A percentile compares a stretch with the other conserved stretches of the same genome.
These are phyloP conservation scores for Taphrina flavorubra DNA, from an alignment of 1,139 yeast genomes.

Conservation along the genomic window DNA sequence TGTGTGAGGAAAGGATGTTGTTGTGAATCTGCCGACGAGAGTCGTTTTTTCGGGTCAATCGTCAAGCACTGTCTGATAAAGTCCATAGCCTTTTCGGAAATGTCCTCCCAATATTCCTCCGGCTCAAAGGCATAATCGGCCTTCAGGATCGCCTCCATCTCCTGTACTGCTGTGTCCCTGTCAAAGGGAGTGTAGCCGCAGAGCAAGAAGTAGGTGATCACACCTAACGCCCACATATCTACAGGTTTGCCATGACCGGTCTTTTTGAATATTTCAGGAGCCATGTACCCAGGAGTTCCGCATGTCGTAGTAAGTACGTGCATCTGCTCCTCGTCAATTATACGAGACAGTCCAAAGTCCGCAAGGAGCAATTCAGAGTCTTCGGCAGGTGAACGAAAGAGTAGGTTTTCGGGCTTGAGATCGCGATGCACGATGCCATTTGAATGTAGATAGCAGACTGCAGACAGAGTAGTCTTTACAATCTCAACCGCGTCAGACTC, in stretches of 20 bases:
- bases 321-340: slow-evolving; percentile 55
- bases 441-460: slow-evolving; percentile 71
- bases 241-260: slow-evolving; percentile 63
- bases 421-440: slow-evolving; percentile 89
- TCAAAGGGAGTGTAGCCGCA: slow-evolving; percentile 83
- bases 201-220: slow-evolving; percentile 70
- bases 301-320: slow-evolving; percentile 57
- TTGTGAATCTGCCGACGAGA: slow-evolving; percentile 58
- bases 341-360: slow-evolving; percentile 71
- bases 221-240: slow-evolving; percentile 82
- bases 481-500: slow-evolving; percentile 61
- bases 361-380: slow-evolving; percentile 66
- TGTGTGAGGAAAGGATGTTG: slow-evolving; percentile 58
- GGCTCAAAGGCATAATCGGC: slow-evolving; percentile 69
- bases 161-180: slow-evolving; percentile 73
- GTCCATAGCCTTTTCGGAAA: slow-evolving; percentile 62
- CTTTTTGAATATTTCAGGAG: slow-evolving; percentile 66
- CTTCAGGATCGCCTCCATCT: slow-evolving; percentile 63
- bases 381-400: slow-evolving; percentile 58
- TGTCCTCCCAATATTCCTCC: slow-evolving; percentile 63
- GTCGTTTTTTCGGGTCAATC: slow-evolving; percentile 58
- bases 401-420: slow-evolving; percentile 87
- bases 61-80: slow-evolving; percentile 65
- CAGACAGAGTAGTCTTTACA: slow-evolving; percentile 58
- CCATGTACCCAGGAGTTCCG: slow-evolving; percentile 78